Evolutionary conservation across 306 rosid species (phyloP), one percentile per base, ranked within the genome.

Genomic region (Cucurbita pepo): DNA sequence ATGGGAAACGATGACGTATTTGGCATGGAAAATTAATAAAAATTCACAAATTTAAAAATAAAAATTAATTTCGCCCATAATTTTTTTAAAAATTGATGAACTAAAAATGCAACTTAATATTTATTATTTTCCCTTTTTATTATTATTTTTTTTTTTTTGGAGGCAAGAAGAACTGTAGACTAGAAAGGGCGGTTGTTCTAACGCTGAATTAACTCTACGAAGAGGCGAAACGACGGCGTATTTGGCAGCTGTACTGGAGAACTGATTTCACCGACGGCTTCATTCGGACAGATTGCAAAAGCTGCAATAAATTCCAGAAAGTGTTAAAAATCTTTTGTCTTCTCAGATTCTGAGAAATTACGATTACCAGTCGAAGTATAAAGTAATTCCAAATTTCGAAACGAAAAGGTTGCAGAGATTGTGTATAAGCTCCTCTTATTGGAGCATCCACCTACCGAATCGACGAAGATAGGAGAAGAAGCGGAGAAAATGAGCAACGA

Each of bases 401-500:
- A 5, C 40, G 19, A 44, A 21, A 14, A 10, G 9, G 10, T 5
- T 18, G 5, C 9, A 63, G n/a, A 10, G 70, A 5, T 41, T 41
- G 50, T 11, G 8, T 11, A 25, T 18, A 2, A 22, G n/a, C 43
- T 41, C 36, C 53, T 40, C 43, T 37, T 11, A 5, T 71, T 16
- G 44, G 11, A 66, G 50, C 34, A 3, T 6, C 30, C 72, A 14
- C 0, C 34, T 55, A 8, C 48, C 37, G 34, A 12, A 72, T 40
- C 60, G 21, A 37, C n/a, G 30, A 13, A 72, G 22, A 44, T 41
- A n/a, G 13, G 37, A 55, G 19, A 56, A 51, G 64, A 72, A 72
- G 48, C 8, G 4, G 47, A 45, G 44, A 36, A 60, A 64, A 92
- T 92, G 96, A 86, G 86, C 78, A 82, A 82, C 71, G 97, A 92